Percentiles rank a stretch among this genome's conserved stretches.
Conservation (phyloP, 192 early-diverging fungal species). For the Pilaira anomala region DNA sequence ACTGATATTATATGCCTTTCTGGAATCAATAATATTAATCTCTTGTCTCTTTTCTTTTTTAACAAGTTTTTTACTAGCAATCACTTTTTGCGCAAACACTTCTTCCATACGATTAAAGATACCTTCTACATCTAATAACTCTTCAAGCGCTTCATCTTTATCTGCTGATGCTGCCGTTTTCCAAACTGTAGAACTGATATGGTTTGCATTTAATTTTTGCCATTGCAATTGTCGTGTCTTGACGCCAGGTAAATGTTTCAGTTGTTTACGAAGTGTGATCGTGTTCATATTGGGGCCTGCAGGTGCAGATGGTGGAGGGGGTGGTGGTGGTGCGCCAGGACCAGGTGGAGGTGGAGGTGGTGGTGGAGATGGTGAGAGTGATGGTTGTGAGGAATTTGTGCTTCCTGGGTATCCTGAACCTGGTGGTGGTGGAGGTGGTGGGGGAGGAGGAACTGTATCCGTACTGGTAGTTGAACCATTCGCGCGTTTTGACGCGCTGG, state of each 20-base stretch:
- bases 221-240: constrained; percentile 34
- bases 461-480: background rate
- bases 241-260: constrained; percentile 25
- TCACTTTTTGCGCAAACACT: constrained; percentile 32
- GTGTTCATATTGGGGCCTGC: background rate
- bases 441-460: no score
- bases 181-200: constrained; percentile 32
- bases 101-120: constrained; percentile 33
- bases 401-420: constrained; percentile 1
- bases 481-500: no score
- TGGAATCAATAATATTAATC: constrained; percentile 70
- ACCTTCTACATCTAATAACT: constrained; percentile 25
- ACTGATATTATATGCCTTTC: constrained; percentile 64
- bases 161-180: constrained; percentile 11
- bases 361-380: background rate
- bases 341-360: background rate
- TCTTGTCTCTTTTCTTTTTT: constrained; percentile 56
- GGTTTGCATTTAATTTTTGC: constrained; percentile 30
- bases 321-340: constrained; percentile 6
- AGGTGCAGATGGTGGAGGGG: constrained; percentile 4
- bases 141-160: constrained; percentile 13
- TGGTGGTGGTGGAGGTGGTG: constrained; percentile 21
- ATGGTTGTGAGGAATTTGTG: background rate
- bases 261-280: constrained; percentile 13
- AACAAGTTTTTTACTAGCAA: constrained; percentile 25